phyloP scores from a whole-genome alignment of 805 yeast species.

The Candida silvatica region DNA sequence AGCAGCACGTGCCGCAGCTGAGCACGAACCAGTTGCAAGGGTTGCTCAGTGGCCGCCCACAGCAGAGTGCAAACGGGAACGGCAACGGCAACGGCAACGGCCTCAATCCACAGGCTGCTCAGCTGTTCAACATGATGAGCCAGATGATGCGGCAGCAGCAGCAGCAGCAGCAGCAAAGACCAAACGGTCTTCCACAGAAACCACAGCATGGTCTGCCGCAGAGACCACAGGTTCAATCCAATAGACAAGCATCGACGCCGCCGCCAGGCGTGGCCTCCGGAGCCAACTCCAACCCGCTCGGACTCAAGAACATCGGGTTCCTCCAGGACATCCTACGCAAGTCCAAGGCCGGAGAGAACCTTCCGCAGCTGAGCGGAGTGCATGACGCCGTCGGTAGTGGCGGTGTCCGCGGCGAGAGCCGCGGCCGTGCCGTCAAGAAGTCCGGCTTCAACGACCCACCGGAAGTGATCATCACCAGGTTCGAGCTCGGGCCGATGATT shows the following conservation, averaged over 20 bases:
- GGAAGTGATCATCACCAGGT: conserved; percentile 13
- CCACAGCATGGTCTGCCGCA: too few relatives aligned
- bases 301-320: conserved; percentile 11
- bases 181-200: too few relatives aligned
- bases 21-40: conserved; percentile 12
- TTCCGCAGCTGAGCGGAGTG: too few relatives aligned
- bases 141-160: conserved; percentile 11
- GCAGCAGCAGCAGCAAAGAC: conserved; percentile 5
- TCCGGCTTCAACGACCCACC: conserved; percentile 3
- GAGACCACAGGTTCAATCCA: too few relatives aligned
- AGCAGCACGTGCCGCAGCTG: conserved; percentile 8
- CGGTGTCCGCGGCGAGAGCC: neutral
- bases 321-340: conserved; percentile 12
- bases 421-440: neutral
- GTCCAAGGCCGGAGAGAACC: conserved; percentile 5
- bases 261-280: conserved; percentile 1
- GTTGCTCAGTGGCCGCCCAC: conserved; percentile 5
- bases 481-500: conserved; percentile 26
- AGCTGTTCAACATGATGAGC: conserved; percentile 18
- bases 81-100: conserved; percentile 7
- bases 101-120: conserved; percentile 11
- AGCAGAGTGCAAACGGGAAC: neutral
- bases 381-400: too few relatives aligned
- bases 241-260: too few relatives aligned
- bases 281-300: conserved; percentile 5